Evolutionary conservation across 441 rosid genomes (phyloP).

Genomic region (Aleurites moluccanus): DNA sequence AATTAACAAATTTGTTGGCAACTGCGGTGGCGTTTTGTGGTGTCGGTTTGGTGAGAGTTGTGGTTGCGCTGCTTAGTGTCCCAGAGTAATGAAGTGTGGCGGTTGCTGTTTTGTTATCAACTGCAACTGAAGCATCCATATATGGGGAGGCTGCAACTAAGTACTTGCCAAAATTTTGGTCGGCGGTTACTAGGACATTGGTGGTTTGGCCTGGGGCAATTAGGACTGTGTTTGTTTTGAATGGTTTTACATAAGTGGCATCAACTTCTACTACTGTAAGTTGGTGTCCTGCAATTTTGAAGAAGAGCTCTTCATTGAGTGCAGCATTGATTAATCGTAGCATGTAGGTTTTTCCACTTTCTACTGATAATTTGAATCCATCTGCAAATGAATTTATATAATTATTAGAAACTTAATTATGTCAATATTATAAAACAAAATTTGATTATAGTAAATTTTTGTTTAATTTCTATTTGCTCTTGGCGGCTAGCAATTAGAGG

Average conservation of each 20-base stretch:
- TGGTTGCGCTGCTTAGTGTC: constrained; percentile 45
- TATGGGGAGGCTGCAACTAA: constrained; percentile 73
- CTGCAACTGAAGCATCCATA: constrained; percentile 72
- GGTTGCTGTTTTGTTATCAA: constrained; percentile 73
- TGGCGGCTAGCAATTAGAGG: too few relatives aligned
- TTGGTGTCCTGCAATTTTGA: constrained; percentile 82
- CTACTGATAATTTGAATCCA: constrained; percentile 60
- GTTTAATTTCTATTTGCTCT: too few relatives aligned
- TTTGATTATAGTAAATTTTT: too few relatives aligned
- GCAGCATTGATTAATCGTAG: constrained; percentile 88
- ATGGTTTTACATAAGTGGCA: constrained; percentile 82
- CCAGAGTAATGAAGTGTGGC: constrained; percentile 71
- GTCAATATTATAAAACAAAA: not conserved
- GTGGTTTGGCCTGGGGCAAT: constrained; percentile 93
- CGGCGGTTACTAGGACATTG: constrained; percentile 63
- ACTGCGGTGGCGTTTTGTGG: constrained; percentile 72
- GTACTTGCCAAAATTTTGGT: constrained; percentile 54
- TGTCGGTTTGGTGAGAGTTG: constrained; percentile 51
- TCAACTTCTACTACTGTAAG: constrained; percentile 90
- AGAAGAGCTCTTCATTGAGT: constrained; percentile 94
- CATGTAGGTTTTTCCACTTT: constrained; percentile 66
- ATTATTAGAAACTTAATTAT: not conserved
- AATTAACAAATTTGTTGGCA: constrained; percentile 52
- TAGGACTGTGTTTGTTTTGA: constrained; percentile 55
- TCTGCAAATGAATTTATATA: constrained; percentile 21